These are phyloP conservation scores for Smallanthus sonchifolius DNA, from an alignment of 129 eudicot genomes.

Conservation along the genomic window DNA sequence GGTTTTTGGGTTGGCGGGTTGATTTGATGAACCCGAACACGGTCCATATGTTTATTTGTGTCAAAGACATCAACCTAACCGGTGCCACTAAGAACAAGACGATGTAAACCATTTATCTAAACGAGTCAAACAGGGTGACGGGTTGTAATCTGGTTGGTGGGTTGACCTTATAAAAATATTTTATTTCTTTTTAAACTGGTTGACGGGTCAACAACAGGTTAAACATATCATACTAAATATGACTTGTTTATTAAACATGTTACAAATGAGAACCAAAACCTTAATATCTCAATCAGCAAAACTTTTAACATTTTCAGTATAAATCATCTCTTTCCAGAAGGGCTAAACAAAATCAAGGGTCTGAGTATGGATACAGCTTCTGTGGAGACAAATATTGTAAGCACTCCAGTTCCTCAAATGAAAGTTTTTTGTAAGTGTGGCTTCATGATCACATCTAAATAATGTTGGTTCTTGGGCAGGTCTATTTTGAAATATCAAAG, in stretches of 20 bases:
- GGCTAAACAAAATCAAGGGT: slow-evolving; percentile 67
- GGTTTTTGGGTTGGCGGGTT: neutral
- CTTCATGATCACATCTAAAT: neutral
- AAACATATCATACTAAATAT: neutral
- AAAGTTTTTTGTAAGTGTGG: neutral
- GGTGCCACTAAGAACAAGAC: too few species aligned
- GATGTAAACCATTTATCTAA: neutral
- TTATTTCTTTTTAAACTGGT: neutral
- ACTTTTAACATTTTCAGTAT: neutral
- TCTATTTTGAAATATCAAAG: slow-evolving; percentile 59
- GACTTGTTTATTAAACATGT: neutral
- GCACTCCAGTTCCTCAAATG: slow-evolving; percentile 8
- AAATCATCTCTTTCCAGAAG: slow-evolving; percentile 44
- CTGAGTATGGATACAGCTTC: slow-evolving; percentile 55
- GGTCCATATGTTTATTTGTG: neutral
- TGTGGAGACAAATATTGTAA: slow-evolving; percentile 88
- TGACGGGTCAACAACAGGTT: neutral
- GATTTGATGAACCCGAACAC: neutral
- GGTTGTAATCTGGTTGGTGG: neutral
- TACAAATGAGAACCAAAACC: neutral
- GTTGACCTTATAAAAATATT: neutral
- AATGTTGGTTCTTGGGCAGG: slow-evolving; percentile 36
- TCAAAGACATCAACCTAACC: neutral
- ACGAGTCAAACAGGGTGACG: neutral
- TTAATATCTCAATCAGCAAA: neutral